A percentile compares a stretch with the other conserved stretches of the same genome.
These are phyloP conservation scores for Sophora flavescens DNA, from an alignment of 306 rosid genomes.

Conservation along the genomic window DNA sequence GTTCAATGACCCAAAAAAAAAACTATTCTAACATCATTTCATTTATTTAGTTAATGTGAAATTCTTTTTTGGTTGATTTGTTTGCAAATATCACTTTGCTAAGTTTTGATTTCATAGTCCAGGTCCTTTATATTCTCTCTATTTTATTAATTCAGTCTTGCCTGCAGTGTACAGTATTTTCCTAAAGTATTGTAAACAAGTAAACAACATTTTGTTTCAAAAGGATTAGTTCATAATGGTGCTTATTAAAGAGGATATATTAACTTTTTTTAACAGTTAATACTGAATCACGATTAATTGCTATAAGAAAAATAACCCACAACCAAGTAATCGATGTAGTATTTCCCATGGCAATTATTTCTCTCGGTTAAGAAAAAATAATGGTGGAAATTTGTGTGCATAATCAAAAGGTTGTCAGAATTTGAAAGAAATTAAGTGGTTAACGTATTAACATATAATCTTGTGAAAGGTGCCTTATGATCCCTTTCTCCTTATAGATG, in stretches of 20 bases:
- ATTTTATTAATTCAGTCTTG: neutral
- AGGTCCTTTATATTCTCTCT: neutral
- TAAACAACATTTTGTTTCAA: neutral
- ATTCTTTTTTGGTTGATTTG: conserved; percentile 1
- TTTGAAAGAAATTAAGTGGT: conserved; percentile 20
- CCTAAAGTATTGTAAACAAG: neutral
- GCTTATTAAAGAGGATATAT: neutral
- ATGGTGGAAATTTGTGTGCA: neutral
- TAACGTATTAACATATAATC: too few relatives aligned
- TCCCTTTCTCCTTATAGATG: too few relatives aligned
- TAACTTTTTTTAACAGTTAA: neutral
- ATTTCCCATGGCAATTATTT: neutral
- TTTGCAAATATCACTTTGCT: conserved; percentile 11
- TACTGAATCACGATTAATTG: neutral
- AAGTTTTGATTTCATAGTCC: neutral
- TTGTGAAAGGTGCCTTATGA: too few relatives aligned
- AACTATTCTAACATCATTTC: neutral
- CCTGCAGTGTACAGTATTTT: neutral
- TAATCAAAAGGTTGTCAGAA: conserved; percentile 15
- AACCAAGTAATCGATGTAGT: neutral
- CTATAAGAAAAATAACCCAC: too few relatives aligned
- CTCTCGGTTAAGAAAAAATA: neutral
- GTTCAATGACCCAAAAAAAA: too few relatives aligned
- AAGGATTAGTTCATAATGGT: neutral
- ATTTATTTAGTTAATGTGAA: neutral